Conservation (phyloP, 495 filamentous ascomycete species). For the Trypethelium eluteriae region DNA sequence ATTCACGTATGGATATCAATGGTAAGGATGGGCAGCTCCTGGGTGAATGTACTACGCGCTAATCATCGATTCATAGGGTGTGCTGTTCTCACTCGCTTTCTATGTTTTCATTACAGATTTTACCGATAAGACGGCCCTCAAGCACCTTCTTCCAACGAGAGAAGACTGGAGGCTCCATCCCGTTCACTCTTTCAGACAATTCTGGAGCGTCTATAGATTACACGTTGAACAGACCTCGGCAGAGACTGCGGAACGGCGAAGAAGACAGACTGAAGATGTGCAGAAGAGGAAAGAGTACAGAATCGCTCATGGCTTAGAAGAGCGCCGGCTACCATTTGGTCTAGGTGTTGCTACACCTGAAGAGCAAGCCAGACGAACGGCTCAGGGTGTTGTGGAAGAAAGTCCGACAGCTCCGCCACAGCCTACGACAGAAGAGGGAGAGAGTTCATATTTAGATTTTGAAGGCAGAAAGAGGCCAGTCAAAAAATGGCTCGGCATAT, state of each 20-base stretch:
- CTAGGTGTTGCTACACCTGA: not conserved
- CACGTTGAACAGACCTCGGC: slow-evolving; percentile 56
- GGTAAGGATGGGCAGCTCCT: slow-evolving; percentile 41
- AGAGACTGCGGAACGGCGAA: slow-evolving; percentile 57
- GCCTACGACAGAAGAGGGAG: not conserved
- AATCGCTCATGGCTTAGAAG: slow-evolving; percentile 69
- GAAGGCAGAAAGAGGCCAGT: not conserved
- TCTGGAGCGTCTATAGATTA: slow-evolving; percentile 60
- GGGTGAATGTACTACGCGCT: slow-evolving; percentile 10
- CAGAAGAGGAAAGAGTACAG: slow-evolving; percentile 70
- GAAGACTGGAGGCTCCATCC: slow-evolving; percentile 56
- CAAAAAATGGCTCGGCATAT: slow-evolving; percentile 7
- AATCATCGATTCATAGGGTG: slow-evolving; percentile 42
- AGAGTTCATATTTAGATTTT: not conserved
- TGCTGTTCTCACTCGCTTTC: slow-evolving; percentile 57
- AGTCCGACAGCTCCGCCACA: not conserved
- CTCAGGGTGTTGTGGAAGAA: not conserved
- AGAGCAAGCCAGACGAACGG: not conserved
- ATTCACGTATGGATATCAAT: slow-evolving; percentile 75
- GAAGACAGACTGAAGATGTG: slow-evolving; percentile 64
- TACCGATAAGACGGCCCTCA: slow-evolving; percentile 59
- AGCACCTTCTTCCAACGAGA: slow-evolving; percentile 59
- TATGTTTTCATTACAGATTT: slow-evolving; percentile 66
- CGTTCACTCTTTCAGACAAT: slow-evolving; percentile 48
- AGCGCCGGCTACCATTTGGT: slow-evolving; percentile 3